Conservation (phyloP, 257 asterid species). For the Capsicum rhomboideum region DNA sequence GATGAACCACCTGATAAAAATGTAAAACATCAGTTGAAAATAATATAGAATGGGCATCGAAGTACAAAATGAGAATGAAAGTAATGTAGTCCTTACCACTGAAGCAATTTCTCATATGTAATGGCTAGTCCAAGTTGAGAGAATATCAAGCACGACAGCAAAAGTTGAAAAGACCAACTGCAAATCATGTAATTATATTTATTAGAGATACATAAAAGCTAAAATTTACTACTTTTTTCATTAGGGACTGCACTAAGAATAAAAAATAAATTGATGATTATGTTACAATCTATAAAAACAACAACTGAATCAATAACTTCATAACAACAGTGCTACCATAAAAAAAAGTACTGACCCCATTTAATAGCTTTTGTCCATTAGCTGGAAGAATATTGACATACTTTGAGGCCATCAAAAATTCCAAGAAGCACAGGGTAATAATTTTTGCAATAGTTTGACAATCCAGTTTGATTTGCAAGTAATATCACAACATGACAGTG, state of each 20-base stretch:
- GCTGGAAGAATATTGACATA: conserved; percentile 69
- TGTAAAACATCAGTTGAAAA: not conserved
- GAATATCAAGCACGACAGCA: conserved; percentile 89
- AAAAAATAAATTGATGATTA: not conserved
- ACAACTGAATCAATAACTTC: not conserved
- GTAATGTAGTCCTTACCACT: conserved; percentile 41
- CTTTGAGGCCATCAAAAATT: too few relatives aligned
- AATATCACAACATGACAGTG: too few relatives aligned
- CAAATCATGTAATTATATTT: not conserved
- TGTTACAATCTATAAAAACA: too few relatives aligned
- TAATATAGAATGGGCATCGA: not conserved
- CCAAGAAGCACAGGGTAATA: conserved; percentile 81
- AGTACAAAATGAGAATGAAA: not conserved
- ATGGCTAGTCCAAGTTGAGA: conserved; percentile 92
- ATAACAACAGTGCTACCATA: not conserved
- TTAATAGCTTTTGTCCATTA: conserved; percentile 86
- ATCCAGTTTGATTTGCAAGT: too few relatives aligned
- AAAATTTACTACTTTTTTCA: not conserved
- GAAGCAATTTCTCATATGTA: conserved; percentile 54
- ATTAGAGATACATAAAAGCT: not conserved
- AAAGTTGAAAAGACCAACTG: conserved; percentile 95
- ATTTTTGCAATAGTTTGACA: conserved; percentile 96
- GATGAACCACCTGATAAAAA: conserved; percentile 88
- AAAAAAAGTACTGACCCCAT: conserved; percentile 52
- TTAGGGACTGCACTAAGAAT: not conserved